These are phyloP conservation scores for Exobasidium cylindrosporum DNA, from an alignment of 1,284 basidiomycete genomes.

Conservation along the genomic window DNA sequence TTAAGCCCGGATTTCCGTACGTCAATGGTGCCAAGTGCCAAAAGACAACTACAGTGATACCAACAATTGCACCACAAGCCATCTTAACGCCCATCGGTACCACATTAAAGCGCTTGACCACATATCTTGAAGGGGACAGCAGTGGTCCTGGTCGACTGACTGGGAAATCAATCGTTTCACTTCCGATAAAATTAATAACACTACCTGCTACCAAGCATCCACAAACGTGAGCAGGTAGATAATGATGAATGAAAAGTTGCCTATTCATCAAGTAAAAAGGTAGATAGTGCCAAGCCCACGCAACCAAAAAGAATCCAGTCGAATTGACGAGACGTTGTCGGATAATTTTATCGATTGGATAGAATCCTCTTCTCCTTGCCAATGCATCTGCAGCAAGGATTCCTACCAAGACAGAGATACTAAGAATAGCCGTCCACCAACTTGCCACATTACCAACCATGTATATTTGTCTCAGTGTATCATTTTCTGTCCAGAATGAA, in stretches of 20 bases:
- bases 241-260: conserved; percentile 72
- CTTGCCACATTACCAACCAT: conserved; percentile 85
- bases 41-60: conserved; percentile 22
- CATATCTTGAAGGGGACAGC: conserved; percentile 18
- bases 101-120: conserved; percentile 16
- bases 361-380: conserved; percentile 70
- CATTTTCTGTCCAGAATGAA: conserved; percentile 82
- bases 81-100: conserved; percentile 22
- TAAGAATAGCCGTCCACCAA: conserved; percentile 87
- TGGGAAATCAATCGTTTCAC: conserved; percentile 79
- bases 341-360: conserved; percentile 74
- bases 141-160: conserved; percentile 67
- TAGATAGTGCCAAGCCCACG: conserved; percentile 89
- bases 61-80: conserved; percentile 22
- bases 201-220: conserved; percentile 87
- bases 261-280: conserved; percentile 92
- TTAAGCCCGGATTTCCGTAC: conserved; percentile 40
- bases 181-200: conserved; percentile 77
- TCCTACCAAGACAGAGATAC: conserved; percentile 79
- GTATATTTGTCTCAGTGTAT: conserved; percentile 71
- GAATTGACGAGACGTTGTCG: conserved; percentile 90
- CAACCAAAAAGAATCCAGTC: conserved; percentile 83
- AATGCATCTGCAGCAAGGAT: conserved; percentile 76
- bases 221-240: conserved; percentile 76
- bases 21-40: conserved; percentile 46